These are phyloP conservation scores for Musa schizocarpa DNA, from an alignment of 176 grass and related monocot genomes.

Conservation along the genomic window DNA sequence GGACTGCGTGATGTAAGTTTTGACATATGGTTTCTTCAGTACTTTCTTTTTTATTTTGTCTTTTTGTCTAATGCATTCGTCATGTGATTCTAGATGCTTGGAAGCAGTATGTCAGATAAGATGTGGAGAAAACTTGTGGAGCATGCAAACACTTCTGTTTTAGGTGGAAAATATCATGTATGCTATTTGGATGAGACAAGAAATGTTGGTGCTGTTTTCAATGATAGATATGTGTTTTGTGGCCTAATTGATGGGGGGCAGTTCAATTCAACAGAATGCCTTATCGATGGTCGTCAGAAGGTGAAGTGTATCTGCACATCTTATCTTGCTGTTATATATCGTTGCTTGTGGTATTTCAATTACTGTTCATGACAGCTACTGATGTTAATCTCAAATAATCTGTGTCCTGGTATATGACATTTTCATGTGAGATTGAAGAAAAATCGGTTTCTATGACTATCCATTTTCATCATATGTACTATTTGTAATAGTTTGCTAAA, in stretches of 20 bases:
- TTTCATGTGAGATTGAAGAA: too few relatives aligned
- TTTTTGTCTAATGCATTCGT: background rate
- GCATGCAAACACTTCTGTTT: slow-evolving; percentile 79
- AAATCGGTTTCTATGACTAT: too few relatives aligned
- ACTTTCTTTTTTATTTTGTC: background rate
- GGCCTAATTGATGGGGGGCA: slow-evolving; percentile 48
- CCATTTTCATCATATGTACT: too few relatives aligned
- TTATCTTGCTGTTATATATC: background rate
- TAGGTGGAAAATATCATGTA: slow-evolving; percentile 59
- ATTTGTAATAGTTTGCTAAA: too few relatives aligned
- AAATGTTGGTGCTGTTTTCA: slow-evolving; percentile 60
- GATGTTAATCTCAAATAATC: background rate
- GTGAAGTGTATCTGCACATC: slow-evolving; percentile 7
- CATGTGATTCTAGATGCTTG: slow-evolving; percentile 51
- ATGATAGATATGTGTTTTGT: slow-evolving; percentile 51
- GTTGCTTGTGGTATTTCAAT: slow-evolving; percentile 11
- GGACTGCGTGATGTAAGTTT: slow-evolving; percentile 62
- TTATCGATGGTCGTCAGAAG: slow-evolving; percentile 43
- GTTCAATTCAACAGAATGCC: slow-evolving; percentile 47
- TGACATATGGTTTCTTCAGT: background rate
- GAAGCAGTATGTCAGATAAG: slow-evolving; percentile 85
- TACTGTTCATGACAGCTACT: background rate
- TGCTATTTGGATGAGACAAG: slow-evolving; percentile 49
- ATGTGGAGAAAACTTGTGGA: slow-evolving; percentile 82
- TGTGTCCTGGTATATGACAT: background rate